Evolutionary conservation across 208 protist species (phyloP).

Genomic region (Trypanosoma theileri): DNA sequence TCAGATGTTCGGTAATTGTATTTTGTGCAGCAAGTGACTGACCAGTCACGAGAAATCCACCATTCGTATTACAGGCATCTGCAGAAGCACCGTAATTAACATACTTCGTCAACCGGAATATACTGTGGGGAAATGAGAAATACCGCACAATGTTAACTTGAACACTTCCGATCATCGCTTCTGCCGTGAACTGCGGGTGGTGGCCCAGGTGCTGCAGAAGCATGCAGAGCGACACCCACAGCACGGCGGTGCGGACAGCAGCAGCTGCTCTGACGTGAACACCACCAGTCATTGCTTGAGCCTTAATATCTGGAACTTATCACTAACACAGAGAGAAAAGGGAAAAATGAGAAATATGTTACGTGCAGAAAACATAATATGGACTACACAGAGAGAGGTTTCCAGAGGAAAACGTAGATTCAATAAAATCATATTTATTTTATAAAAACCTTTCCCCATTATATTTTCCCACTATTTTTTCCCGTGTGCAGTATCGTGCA

Average conservation of each 20-base stretch:
- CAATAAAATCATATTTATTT: no score
- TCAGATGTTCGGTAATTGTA: background rate
- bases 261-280: background rate
- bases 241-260: background rate
- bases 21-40: conserved; percentile 1
- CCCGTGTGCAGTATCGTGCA: no score
- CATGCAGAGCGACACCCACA: conserved; percentile 6
- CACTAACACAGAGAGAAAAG: no score
- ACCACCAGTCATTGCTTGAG: background rate
- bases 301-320: no score
- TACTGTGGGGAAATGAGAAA: background rate
- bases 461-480: no score
- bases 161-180: background rate
- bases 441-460: background rate
- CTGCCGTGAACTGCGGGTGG: background rate
- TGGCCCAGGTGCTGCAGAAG: background rate
- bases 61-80: background rate
- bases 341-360: no score
- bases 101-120: background rate
- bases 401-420: no score
- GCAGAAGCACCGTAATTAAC: conserved; percentile 2
- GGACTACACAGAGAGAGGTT: background rate
- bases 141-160: background rate
- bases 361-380: no score
- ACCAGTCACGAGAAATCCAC: conserved; percentile 2